Evolutionary conservation across 257 asterid species (phyloP).

Genomic region (Eustoma russellianum): DNA sequence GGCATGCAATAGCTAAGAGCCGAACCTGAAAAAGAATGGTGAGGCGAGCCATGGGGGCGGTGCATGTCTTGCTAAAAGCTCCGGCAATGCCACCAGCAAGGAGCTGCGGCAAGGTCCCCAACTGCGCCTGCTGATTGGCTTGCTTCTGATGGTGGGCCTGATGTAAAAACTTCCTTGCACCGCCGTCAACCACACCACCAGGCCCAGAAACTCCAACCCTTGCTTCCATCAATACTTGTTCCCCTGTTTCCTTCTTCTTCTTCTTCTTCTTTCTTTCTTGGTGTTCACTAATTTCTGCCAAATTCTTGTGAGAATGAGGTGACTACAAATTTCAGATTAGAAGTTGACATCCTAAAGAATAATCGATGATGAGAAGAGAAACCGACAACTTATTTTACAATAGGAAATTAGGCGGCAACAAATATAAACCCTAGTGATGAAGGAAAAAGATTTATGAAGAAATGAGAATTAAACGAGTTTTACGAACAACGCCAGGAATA

Average conservation of each 20-base stretch:
- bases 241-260: not conserved
- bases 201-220: conserved; percentile 49
- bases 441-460: too few relatives aligned
- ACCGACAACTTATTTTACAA: not conserved
- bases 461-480: too few relatives aligned
- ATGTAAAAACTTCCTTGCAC: conserved; percentile 53
- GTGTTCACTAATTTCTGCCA: too few relatives aligned
- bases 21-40: conserved; percentile 87
- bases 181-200: conserved; percentile 54
- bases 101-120: conserved; percentile 82
- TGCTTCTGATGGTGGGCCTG: conserved; percentile 27
- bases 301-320: not conserved
- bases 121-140: conserved; percentile 36
- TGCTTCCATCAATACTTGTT: conserved; percentile 59
- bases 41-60: conserved; percentile 91
- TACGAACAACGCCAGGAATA: too few relatives aligned
- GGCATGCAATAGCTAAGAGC: too few relatives aligned
- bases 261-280: too few relatives aligned
- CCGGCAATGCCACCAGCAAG: conserved; percentile 97
- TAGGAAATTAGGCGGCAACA: too few relatives aligned
- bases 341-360: not conserved
- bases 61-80: conserved; percentile 92
- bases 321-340: not conserved
- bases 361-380: conserved; percentile 3
- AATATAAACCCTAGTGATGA: too few relatives aligned